These are phyloP conservation scores for Copromyces sp. DNA, from an alignment of 495 filamentous ascomycete genomes.

Conservation along the genomic window DNA sequence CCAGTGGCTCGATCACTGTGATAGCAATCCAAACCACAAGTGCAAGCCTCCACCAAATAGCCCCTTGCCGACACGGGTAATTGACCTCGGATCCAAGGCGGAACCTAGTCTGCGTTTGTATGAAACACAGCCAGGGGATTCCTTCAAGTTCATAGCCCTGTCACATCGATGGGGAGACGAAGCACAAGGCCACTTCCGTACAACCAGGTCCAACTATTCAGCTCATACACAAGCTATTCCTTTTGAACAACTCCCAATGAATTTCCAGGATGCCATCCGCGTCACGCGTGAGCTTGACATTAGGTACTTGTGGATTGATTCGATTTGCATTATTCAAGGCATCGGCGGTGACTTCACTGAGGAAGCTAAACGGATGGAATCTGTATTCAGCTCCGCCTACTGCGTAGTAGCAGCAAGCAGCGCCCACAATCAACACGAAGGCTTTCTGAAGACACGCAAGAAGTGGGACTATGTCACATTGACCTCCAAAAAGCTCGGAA, in stretches of 20 bases:
- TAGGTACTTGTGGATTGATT: slow-evolving; percentile 28
- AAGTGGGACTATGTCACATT: background rate
- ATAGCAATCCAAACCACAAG: slow-evolving; percentile 5
- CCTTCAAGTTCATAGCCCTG: slow-evolving; percentile 8
- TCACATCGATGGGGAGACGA: slow-evolving; percentile 11
- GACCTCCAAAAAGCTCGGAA: too few relatives aligned
- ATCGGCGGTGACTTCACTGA: slow-evolving; percentile 19
- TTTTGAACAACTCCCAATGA: slow-evolving; percentile 4
- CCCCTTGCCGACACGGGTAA: slow-evolving; percentile 17
- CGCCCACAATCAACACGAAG: slow-evolving; percentile 5
- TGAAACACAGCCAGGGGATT: background rate
- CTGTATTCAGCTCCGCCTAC: slow-evolving; percentile 20
- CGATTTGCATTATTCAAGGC: slow-evolving; percentile 30
- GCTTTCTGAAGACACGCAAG: slow-evolving; percentile 11
- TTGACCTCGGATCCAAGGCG: slow-evolving; percentile 14
- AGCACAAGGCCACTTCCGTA: slow-evolving; percentile 2
- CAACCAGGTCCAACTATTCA: background rate
- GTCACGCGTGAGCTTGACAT: slow-evolving; percentile 6
- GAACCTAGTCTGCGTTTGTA: slow-evolving; percentile 1
- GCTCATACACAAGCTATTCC: slow-evolving; percentile 2
- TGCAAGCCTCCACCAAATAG: slow-evolving; percentile 1
- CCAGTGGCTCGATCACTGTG: slow-evolving; percentile 16
- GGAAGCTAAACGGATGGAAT: slow-evolving; percentile 25
- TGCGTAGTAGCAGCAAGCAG: slow-evolving; percentile 22
- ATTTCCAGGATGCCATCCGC: slow-evolving; percentile 11